phyloP scores from a whole-genome alignment of 2,329 filamentous ascomycete genomes.

The Ilyonectria destructans region DNA sequence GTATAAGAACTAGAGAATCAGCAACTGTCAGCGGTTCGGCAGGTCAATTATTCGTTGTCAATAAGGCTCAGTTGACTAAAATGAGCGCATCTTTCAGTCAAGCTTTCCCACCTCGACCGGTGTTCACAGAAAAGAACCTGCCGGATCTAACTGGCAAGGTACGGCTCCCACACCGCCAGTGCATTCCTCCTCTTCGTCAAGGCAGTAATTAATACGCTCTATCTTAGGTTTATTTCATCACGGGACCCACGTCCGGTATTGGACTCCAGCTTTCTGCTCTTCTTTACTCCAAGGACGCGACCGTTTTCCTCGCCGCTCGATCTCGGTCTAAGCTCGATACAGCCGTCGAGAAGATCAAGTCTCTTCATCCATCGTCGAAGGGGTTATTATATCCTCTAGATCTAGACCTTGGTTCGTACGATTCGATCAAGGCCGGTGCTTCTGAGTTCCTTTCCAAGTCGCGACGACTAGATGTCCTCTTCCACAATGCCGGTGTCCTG shows the following conservation, averaged over 20 bases:
- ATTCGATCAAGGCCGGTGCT: slow-evolving; percentile 1
- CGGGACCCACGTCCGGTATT: slow-evolving; percentile 15
- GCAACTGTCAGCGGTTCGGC: not conserved
- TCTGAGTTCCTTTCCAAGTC: slow-evolving; percentile 14
- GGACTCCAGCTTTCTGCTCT: slow-evolving; percentile 19
- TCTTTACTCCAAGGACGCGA: slow-evolving; percentile 20
- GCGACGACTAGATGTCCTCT: slow-evolving; percentile 21
- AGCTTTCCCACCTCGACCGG: slow-evolving; percentile 16
- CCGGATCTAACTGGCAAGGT: slow-evolving; percentile 25
- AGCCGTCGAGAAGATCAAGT: slow-evolving; percentile 2
- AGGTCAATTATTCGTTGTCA: not conserved
- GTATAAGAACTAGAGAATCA: slow-evolving; percentile 2
- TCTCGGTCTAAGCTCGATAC: slow-evolving; percentile 3
- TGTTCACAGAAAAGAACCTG: slow-evolving; percentile 14
- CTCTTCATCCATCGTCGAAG: slow-evolving; percentile 3
- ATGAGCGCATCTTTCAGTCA: slow-evolving; percentile 20
- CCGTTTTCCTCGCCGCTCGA: slow-evolving; percentile 16
- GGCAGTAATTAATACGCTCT: not conserved
- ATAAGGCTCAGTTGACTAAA: not conserved
- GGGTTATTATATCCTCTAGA: slow-evolving; percentile 8
- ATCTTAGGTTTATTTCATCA: slow-evolving; percentile 18
- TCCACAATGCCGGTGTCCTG: slow-evolving; percentile 24
- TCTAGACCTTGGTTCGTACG: slow-evolving; percentile 17
- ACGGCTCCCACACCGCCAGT: not conserved
- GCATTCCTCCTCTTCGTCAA: not conserved